These are phyloP conservation scores for Aureobasidium sp. DNA, from an alignment of 2,329 filamentous ascomycete genomes.

Conservation along the genomic window DNA sequence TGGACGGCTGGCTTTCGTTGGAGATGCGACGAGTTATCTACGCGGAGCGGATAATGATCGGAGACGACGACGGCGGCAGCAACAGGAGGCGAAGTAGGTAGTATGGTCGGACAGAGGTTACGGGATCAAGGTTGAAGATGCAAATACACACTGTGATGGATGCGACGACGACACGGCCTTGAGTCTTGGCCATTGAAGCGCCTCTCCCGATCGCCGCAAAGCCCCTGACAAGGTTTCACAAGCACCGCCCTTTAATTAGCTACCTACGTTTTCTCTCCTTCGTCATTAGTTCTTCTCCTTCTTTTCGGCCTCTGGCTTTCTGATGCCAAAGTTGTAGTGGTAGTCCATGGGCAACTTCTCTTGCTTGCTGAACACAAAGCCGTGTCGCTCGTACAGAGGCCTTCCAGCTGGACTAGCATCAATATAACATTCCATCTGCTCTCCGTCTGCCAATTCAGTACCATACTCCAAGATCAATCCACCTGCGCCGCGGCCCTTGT, in stretches of 20 bases:
- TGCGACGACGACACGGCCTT: not conserved
- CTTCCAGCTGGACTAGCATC: not conserved
- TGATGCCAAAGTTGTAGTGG: not conserved
- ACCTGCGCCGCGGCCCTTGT: not conserved
- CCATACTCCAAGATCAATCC: not conserved
- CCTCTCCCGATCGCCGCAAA: not conserved
- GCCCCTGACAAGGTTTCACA: not conserved
- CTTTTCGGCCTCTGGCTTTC: not conserved
- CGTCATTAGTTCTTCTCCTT: not conserved
- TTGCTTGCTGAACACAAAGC: not conserved
- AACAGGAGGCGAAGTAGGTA: not conserved
- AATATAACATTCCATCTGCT: not conserved
- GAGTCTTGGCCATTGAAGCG: not conserved
- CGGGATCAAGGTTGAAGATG: not conserved
- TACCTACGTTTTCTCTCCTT: not conserved
- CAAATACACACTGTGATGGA: not conserved
- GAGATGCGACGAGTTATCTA: not conserved
- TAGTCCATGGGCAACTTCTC: not conserved
- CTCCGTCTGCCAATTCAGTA: not conserved
- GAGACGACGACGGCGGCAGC: not conserved
- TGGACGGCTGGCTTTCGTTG: not conserved
- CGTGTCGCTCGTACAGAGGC: not conserved
- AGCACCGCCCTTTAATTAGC: slow-evolving; percentile 1
- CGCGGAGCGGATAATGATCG: not conserved
- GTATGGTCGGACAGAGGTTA: not conserved